Evolutionary conservation across 805 yeast species (phyloP).

Genomic region (Zygosaccharomyces bisporus): DNA sequence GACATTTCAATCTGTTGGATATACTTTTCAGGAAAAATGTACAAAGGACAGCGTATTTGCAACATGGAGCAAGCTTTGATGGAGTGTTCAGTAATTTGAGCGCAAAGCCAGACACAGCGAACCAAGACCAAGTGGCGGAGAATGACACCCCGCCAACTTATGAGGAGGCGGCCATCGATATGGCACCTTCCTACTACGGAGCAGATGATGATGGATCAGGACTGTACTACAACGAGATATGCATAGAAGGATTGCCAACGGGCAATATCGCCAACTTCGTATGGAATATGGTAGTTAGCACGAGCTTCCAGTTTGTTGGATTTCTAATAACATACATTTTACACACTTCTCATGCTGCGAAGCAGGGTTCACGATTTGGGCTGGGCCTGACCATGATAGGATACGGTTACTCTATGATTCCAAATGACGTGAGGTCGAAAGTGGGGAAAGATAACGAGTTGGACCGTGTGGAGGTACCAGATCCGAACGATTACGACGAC

Average conservation of each 20-base stretch:
- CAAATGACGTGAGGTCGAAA: slow-evolving; percentile 38
- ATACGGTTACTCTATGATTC: slow-evolving; percentile 58
- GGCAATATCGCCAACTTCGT: slow-evolving; percentile 84
- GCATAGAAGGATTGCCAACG: slow-evolving; percentile 93
- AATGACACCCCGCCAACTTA: slow-evolving; percentile 76
- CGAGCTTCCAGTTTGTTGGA: slow-evolving; percentile 93
- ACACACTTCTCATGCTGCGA: slow-evolving; percentile 96
- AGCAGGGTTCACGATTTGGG: slow-evolving; percentile 91
- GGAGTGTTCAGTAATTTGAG: slow-evolving; percentile 91
- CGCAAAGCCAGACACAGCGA: slow-evolving; percentile 72
- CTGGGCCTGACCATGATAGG: slow-evolving; percentile 78
- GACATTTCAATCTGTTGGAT: slow-evolving; percentile 41
- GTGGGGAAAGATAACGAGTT: slow-evolving; percentile 31
- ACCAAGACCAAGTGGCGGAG: slow-evolving; percentile 22
- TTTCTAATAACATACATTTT: slow-evolving; percentile 83
- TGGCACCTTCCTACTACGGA: slow-evolving; percentile 97
- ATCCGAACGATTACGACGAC: slow-evolving; percentile 57
- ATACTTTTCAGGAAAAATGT: slow-evolving; percentile 31
- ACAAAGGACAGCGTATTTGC: slow-evolving; percentile 17
- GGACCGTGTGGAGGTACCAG: slow-evolving; percentile 47
- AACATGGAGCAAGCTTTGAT: slow-evolving; percentile 44
- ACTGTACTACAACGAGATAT: slow-evolving; percentile 74
- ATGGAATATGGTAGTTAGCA: slow-evolving; percentile 85
- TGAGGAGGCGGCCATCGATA: slow-evolving; percentile 91
- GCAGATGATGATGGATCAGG: slow-evolving; percentile 62